Percentiles rank a stretch among this genome's conserved stretches.
These are phyloP conservation scores for Diplodia mutila DNA, from an alignment of 2,329 filamentous ascomycete species.

Conservation along the genomic window DNA sequence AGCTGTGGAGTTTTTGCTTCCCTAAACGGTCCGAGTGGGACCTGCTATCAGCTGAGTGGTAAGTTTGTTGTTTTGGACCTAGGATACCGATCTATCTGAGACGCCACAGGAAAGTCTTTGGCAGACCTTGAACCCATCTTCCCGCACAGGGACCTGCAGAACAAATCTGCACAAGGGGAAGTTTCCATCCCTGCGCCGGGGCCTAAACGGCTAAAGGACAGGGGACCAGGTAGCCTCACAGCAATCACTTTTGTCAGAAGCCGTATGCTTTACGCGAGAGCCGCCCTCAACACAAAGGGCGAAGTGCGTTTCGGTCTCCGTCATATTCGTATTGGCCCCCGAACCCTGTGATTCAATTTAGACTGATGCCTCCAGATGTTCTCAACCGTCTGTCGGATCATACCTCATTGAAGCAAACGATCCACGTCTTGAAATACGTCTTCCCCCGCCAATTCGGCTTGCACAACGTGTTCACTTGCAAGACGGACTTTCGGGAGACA, in stretches of 20 bases:
- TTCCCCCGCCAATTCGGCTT: conserved; percentile 90
- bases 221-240: conserved; percentile 17
- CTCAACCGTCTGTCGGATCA: conserved; percentile 69
- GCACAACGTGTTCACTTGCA: conserved; percentile 87
- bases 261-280: conserved; percentile 83
- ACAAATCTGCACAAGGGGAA: conserved; percentile 15
- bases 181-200: conserved; percentile 25
- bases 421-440: conserved; percentile 85
- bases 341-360: conserved; percentile 8
- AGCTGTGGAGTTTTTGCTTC: conserved; percentile 76
- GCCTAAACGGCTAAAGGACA: conserved; percentile 40
- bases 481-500: conserved; percentile 66
- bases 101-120: conserved; percentile 23
- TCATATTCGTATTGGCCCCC: conserved; percentile 70
- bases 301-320: conserved; percentile 73
- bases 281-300: conserved; percentile 70
- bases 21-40: conserved; percentile 63
- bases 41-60: conserved; percentile 82
- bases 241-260: conserved; percentile 75
- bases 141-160: conserved; percentile 4
- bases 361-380: conserved; percentile 64
- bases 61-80: conserved; percentile 27
- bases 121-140: conserved; percentile 17
- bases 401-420: conserved; percentile 57
- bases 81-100: conserved; percentile 13